Percentiles rank a stretch among this genome's conserved stretches.
These are phyloP conservation scores for Glonium stellatum DNA, from an alignment of 495 filamentous ascomycete species.

Conservation along the genomic window DNA sequence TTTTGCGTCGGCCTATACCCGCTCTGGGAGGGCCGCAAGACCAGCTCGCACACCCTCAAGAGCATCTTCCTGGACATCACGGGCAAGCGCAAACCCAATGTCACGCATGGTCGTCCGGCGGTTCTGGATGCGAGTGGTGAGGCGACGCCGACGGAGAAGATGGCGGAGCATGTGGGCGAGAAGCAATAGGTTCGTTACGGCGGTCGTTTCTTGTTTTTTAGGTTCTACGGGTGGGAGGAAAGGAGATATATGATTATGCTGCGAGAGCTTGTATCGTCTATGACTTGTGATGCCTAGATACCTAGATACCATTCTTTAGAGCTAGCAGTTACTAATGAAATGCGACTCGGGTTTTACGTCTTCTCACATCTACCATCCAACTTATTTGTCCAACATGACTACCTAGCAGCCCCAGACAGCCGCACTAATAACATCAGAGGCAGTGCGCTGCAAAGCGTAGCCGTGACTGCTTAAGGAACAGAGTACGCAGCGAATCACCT, in stretches of 20 bases:
- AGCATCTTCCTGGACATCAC: conserved; percentile 62
- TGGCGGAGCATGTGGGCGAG: conserved; percentile 5
- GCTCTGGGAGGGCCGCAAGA: conserved; percentile 69
- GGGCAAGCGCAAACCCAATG: conserved; percentile 46
- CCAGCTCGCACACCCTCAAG: conserved; percentile 56
- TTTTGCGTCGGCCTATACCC: conserved; percentile 70
- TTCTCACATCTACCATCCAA: too few relatives aligned
- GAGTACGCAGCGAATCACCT: too few relatives aligned
- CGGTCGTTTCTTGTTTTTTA: too few relatives aligned
- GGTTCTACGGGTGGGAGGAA: too few relatives aligned
- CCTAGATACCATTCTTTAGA: conserved; percentile 1
- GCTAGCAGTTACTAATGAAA: too few relatives aligned
- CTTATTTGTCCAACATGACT: too few relatives aligned
- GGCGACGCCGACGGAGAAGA: conserved; percentile 27
- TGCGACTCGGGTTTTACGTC: too few relatives aligned
- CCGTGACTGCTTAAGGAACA: too few relatives aligned
- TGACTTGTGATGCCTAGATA: not conserved
- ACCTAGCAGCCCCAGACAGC: too few relatives aligned
- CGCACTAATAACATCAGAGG: too few relatives aligned
- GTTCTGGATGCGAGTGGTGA: conserved; percentile 27
- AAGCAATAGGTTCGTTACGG: not conserved
- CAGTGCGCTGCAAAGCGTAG: too few relatives aligned
- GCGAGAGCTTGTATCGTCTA: not conserved
- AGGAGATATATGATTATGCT: not conserved
- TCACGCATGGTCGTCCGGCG: conserved; percentile 24